These are phyloP conservation scores for Phytophthora fragariaefolia DNA, from an alignment of 352 stramenopile genomes.

Conservation along the genomic window DNA sequence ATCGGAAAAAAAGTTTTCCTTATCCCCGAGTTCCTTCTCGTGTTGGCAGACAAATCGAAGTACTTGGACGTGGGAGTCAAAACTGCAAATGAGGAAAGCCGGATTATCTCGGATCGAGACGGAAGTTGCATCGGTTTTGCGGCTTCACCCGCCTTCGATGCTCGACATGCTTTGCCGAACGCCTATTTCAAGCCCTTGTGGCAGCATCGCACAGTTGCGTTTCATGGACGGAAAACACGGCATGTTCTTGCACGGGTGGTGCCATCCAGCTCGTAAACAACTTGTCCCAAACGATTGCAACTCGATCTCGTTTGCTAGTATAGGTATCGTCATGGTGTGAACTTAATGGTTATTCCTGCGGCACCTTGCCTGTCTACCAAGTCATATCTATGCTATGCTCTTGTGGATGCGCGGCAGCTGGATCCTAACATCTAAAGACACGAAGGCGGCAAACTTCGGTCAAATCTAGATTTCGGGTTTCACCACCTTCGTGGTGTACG, in stretches of 20 bases:
- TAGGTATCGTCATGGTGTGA: not conserved
- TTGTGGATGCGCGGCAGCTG: conserved; percentile 10
- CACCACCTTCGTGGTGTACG: conserved; percentile 76
- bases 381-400: conserved; percentile 12
- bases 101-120: too few species aligned
- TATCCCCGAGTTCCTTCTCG: not conserved
- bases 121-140: conserved; percentile 23
- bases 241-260: too few species aligned
- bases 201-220: not conserved
- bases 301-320: not conserved
- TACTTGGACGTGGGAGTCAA: too few species aligned
- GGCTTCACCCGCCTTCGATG: too few species aligned
- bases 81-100: conserved; percentile 36
- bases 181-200: not conserved
- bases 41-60: too few species aligned
- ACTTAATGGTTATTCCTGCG: not conserved
- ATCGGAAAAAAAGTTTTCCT: conserved; percentile 12
- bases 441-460: not conserved
- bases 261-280: conserved; percentile 9
- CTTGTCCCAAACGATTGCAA: conserved; percentile 8
- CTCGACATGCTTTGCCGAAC: too few species aligned
- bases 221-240: too few species aligned
- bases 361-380: not conserved
- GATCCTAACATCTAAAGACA: conserved; percentile 26
- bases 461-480: conserved; percentile 64